Evolutionary conservation across 2,329 filamentous ascomycete species (phyloP), one percentile per base, ranked within the genome.

Genomic region (Aspergillus brunneoviolaceus): DNA sequence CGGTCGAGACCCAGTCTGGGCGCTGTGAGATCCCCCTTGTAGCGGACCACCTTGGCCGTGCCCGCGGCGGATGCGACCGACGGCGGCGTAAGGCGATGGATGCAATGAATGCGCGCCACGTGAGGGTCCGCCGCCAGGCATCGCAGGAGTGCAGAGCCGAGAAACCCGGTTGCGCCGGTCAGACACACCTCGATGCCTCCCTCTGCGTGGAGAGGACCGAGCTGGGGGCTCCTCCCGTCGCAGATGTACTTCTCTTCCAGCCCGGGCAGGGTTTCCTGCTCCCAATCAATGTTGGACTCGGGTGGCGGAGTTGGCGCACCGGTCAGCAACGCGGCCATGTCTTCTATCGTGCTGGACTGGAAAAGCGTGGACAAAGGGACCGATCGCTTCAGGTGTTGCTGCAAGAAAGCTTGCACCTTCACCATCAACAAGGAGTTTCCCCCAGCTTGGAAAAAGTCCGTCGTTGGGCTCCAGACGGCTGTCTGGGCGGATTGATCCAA

Each of bases 71-170:
- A 52, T 12, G 33, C 11, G 19, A 23, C n/a, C 16, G 50, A n/a
- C 33, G 49, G 39, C 48, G 35, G 2, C 62, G 61, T 9, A 71
- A 58, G 4, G 80, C 80, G 5, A 84, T 51, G 60, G 14, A 16
- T 16, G n/a, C 80, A 82, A 65, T 81, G 76, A 3, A 85, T 67
- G 12, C 67, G 69, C 1, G 59, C 33, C 0, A 84, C 70, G 0
- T 58, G 51, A 0, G 65, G 42, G 3, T 75, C 54, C 1, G 65
- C 60, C 0, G 77, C 59, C 0, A 85, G 74, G 0, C 66, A 61
- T 2, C 58, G 60, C 1, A 84, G 67, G 16, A 84, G 60, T 3
- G 73, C 61, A 1, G 61, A 60, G 11, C 76, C 79, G 1, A 84
- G 66, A 54, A 79, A 81, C 1, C 72, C 66, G 1, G 71, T 73